Evolutionary conservation across 108 stramenopile species (phyloP), one percentile per base, ranked within the genome.

Genomic region (Poteriospumella lacustris): DNA sequence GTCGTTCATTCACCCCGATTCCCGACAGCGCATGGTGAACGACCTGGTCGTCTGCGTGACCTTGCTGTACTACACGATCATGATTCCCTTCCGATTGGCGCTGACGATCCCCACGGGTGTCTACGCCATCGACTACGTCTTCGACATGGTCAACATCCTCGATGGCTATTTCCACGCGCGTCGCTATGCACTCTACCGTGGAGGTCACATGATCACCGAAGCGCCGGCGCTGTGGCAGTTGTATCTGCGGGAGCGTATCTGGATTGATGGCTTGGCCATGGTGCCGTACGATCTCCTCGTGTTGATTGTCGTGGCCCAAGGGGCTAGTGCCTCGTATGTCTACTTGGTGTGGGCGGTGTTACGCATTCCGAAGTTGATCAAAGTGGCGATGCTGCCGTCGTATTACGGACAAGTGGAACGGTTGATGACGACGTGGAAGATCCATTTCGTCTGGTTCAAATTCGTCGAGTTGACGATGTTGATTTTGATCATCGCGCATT

Each of bases 401-500:
- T 43, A 43, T 0, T 9, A 81, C 15, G 56, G 64, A 26, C 67
- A 68, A 41, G 34, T 87, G 39, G 76, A 81, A 26, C 58, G 76
- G 34, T 47, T 80, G 41, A 1, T 84, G 31, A 68, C 77, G 58
- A 81, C 81, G 33, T 69, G 39, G 15, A 41, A 78, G 15, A 68
- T 84, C 9, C 31, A 43, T 12, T 26, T 87, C 52, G 81, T 78
- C 12, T 81, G 81, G 39, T 31, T 86, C 36, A 42, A 77, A 12
- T 56, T 86, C 33, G 67, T 83, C 3, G 79, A 85, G 69, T 78
- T 87, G 12, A 52, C 86, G 31, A 39, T 62, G 34, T 81, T 80
- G 1, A 84, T 87, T 28, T 42, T 89, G 26, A 43, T 86, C 36
- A 78, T 89, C 39, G 80, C 86, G 15, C 89, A 89, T 76, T 83